Conservation (phyloP, 345 rosid species). For the thale cress (Arabidopsis thaliana) region DNA sequence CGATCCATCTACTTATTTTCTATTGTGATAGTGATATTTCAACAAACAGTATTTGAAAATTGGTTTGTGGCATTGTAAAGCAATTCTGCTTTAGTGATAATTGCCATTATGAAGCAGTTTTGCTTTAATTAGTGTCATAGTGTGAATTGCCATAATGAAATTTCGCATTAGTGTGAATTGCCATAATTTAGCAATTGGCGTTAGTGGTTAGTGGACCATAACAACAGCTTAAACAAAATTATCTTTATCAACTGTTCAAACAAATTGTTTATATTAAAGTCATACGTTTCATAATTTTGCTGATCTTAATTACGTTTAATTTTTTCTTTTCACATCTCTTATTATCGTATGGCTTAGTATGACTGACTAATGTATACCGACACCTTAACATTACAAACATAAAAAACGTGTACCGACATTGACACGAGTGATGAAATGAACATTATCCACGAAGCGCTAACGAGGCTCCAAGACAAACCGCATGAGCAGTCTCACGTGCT, state of each 20-base stretch:
- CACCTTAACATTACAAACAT: not conserved
- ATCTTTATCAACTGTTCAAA: not conserved
- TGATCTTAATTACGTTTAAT: not conserved
- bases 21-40: not conserved
- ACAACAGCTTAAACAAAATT: not conserved
- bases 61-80: not conserved
- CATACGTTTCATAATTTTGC: not conserved
- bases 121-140: not conserved
- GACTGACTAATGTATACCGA: not conserved
- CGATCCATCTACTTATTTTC: not conserved
- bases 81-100: not conserved
- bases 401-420: constrained; percentile 8
- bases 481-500: constrained; percentile 59
- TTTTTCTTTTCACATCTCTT: not conserved
- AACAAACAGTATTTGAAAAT: not conserved
- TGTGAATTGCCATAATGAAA: not conserved
- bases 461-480: constrained; percentile 40
- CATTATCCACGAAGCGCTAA: constrained; percentile 10
- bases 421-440: constrained; percentile 6
- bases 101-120: not conserved
- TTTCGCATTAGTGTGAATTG: constrained; percentile 11
- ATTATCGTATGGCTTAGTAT: not conserved
- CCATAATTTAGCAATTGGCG: not conserved
- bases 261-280: not conserved
- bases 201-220: constrained; percentile 33